Conservation (phyloP, 106 monocot species). For the Triglochin maritima region DNA sequence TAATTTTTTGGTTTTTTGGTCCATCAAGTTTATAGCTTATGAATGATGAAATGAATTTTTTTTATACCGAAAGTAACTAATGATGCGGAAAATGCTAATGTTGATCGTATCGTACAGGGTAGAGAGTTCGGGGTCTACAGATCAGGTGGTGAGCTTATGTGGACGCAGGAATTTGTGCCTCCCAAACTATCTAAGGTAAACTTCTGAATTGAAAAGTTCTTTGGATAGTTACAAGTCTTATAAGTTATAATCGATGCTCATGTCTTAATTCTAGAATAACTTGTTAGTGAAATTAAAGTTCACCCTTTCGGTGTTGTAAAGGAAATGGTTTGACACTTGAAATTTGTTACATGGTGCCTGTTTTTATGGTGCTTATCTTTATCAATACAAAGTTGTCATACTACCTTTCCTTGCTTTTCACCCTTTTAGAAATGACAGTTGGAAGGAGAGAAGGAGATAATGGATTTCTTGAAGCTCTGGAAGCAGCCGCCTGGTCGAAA, state of each 20-base stretch:
- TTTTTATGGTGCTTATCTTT: not conserved
- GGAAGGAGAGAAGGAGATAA: conserved; percentile 13
- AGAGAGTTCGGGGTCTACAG: conserved; percentile 13
- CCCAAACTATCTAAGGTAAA: conserved; percentile 29
- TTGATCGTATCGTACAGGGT: conserved; percentile 7
- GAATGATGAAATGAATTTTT: not conserved
- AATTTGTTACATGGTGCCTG: too few species aligned
- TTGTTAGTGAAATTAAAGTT: too few species aligned
- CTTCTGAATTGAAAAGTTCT: too few species aligned
- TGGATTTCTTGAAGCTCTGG: conserved; percentile 57
- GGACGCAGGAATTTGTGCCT: conserved; percentile 41
- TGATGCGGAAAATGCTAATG: not conserved
- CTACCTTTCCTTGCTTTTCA: conserved; percentile 31
- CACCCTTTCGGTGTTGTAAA: too few species aligned
- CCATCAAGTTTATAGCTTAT: not conserved
- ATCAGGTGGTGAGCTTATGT: conserved; percentile 26
- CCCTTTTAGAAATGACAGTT: conserved; percentile 52
- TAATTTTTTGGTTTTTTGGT: not conserved
- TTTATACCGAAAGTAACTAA: too few species aligned
- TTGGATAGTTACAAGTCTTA: too few species aligned
- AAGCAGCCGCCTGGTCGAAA: conserved; percentile 38
- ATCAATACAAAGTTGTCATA: conserved; percentile 12
- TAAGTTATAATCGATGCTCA: too few species aligned
- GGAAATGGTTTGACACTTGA: too few species aligned
- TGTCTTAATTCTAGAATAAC: too few species aligned